Evolutionary conservation across 306 rosid species (phyloP).

Genomic region (Alnus glutinosa): DNA sequence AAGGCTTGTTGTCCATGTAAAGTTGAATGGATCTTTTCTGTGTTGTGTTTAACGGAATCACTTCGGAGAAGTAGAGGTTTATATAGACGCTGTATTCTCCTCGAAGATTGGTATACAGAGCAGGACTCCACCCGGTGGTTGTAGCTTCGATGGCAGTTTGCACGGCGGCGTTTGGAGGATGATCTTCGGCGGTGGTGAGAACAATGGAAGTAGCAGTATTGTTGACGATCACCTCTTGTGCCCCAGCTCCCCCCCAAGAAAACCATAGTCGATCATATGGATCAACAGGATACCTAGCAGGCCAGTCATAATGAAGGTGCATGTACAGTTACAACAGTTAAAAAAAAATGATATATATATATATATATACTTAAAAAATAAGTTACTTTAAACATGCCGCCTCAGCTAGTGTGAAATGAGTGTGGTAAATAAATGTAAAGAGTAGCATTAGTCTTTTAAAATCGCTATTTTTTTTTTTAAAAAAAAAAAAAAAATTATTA

Average conservation of each 20-base stretch:
- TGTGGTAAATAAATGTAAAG: no score
- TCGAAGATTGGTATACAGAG: neutral
- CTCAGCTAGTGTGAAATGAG: no score
- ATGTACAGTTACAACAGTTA: neutral
- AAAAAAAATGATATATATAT: no score
- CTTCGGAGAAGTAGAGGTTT: constrained; percentile 50
- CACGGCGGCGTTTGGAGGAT: constrained; percentile 41
- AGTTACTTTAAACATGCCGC: no score
- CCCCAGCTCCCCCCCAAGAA: neutral
- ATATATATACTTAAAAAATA: no score
- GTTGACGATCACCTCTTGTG: constrained; percentile 10
- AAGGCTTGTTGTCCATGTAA: constrained; percentile 23
- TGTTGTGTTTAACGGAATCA: constrained; percentile 13
- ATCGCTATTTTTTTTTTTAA: no score
- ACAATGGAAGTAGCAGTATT: constrained; percentile 22
- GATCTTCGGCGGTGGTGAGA: constrained; percentile 35
- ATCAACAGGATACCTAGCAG: constrained; percentile 41
- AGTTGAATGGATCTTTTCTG: constrained; percentile 36
- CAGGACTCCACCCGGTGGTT: neutral
- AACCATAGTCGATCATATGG: constrained; percentile 44
- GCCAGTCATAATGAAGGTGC: neutral
- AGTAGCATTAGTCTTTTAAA: no score
- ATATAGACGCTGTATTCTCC: constrained; percentile 19
- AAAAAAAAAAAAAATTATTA: no score
- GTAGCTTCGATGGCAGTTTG: constrained; percentile 19